Conservation (phyloP, 2,329 filamentous ascomycete species). For the Penicillium nordicum region DNA sequence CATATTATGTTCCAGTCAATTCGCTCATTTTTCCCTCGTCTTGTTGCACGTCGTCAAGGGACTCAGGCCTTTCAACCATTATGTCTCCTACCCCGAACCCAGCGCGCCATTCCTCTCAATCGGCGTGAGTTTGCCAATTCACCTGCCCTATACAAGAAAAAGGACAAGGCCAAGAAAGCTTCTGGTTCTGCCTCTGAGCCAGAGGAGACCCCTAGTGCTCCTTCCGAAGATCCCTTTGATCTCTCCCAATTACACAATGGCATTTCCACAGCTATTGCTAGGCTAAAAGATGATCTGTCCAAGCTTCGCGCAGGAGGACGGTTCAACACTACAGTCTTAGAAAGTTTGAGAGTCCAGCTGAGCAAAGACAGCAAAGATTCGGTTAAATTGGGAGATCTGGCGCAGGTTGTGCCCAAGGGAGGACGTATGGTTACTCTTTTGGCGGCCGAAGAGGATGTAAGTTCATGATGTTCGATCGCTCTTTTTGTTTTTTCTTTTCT, state of each 20-base stretch:
- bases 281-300: constrained; percentile 59
- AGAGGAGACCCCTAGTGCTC: constrained; percentile 27
- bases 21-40: not conserved
- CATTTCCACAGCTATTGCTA: constrained; percentile 54
- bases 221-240: constrained; percentile 57
- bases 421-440: constrained; percentile 60
- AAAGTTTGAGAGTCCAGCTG: constrained; percentile 58
- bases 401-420: constrained; percentile 64
- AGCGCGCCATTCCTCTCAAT: not conserved
- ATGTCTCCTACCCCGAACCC: not conserved
- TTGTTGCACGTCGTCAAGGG: not conserved
- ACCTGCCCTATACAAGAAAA: constrained; percentile 49
- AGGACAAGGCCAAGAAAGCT: constrained; percentile 51
- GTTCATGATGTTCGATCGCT: constrained; percentile 24
- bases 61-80: not conserved
- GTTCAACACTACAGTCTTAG: constrained; percentile 60
- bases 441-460: constrained; percentile 61
- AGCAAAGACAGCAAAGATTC: constrained; percentile 52
- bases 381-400: constrained; percentile 58
- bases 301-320: constrained; percentile 61
- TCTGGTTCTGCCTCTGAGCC: constrained; percentile 32
- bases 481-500: not conserved
- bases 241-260: constrained; percentile 56
- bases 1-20: constrained; percentile 8
- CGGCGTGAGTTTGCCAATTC: constrained; percentile 43